These are phyloP conservation scores for Pseudozyma sp. DNA, from an alignment of 1,284 basidiomycete genomes.

Conservation along the genomic window DNA sequence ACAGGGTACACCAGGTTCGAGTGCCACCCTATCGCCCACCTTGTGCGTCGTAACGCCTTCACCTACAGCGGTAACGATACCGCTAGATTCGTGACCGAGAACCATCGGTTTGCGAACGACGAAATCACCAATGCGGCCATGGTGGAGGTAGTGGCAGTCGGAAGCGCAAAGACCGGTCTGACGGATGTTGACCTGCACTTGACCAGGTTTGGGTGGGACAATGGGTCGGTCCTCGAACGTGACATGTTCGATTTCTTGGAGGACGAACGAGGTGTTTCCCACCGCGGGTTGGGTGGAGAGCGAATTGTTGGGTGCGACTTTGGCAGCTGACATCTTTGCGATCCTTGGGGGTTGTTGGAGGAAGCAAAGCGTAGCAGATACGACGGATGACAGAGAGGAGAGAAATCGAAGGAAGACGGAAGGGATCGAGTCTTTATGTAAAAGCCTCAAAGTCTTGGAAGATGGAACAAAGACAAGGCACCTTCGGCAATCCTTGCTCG, in stretches of 20 bases:
- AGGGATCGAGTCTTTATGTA: background rate
- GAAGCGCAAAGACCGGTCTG: slow-evolving; percentile 83
- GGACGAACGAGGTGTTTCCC: slow-evolving; percentile 81
- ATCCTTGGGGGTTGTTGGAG: background rate
- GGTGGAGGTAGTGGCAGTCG: slow-evolving; percentile 72
- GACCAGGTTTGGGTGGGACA: slow-evolving; percentile 74
- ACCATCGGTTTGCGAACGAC: slow-evolving; percentile 83
- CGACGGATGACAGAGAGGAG: background rate
- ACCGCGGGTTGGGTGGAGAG: slow-evolving; percentile 54
- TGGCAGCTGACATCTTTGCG: slow-evolving; percentile 22
- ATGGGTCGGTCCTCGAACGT: slow-evolving; percentile 82
- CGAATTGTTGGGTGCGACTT: slow-evolving; percentile 60
- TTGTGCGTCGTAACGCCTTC: slow-evolving; percentile 79
- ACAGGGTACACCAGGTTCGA: slow-evolving; percentile 84
- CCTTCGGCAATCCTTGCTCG: background rate
- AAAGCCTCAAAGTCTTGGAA: background rate
- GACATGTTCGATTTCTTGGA: slow-evolving; percentile 79
- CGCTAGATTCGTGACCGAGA: slow-evolving; percentile 75
- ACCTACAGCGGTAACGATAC: slow-evolving; percentile 76
- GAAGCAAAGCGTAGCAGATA: background rate
- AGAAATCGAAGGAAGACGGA: background rate
- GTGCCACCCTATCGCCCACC: slow-evolving; percentile 85
- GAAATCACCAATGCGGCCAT: slow-evolving; percentile 74
- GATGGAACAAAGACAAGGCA: background rate
- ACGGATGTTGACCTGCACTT: slow-evolving; percentile 90